These are phyloP conservation scores for Chlorella vulgaris DNA, from an alignment of 139 green algal genomes.

Conservation along the genomic window DNA sequence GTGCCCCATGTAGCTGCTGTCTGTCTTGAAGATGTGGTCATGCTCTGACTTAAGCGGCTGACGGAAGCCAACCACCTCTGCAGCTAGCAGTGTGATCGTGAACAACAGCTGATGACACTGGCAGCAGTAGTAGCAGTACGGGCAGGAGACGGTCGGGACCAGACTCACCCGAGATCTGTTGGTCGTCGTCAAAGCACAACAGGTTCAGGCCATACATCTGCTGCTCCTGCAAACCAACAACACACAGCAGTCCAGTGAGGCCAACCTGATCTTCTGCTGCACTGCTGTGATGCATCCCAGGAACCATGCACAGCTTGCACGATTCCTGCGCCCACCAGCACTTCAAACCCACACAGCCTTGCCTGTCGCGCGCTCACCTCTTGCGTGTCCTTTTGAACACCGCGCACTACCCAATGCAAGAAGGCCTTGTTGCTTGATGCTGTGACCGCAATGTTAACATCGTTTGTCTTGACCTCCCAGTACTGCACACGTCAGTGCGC, in stretches of 20 bases:
- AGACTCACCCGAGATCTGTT: not conserved
- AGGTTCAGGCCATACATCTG: not conserved
- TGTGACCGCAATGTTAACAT: slow-evolving; percentile 33
- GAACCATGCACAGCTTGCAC: too few species aligned
- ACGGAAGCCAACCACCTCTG: slow-evolving; percentile 33
- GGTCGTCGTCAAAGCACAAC: not conserved
- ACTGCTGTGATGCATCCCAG: too few species aligned
- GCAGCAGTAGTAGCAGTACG: too few species aligned
- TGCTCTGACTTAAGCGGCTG: slow-evolving; percentile 29
- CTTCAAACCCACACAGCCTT: too few species aligned
- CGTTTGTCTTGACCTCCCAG: slow-evolving; percentile 29
- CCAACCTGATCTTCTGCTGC: too few species aligned
- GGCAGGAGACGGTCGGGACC: too few species aligned
- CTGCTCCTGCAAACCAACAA: slow-evolving; percentile 11
- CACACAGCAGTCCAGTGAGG: not conserved
- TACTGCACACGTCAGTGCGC: slow-evolving; percentile 4
- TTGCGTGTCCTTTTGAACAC: slow-evolving; percentile 27
- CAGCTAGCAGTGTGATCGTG: not conserved
- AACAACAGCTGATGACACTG: too few species aligned
- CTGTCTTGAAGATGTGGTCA: slow-evolving; percentile 38
- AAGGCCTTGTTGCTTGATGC: slow-evolving; percentile 34
- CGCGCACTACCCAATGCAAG: slow-evolving; percentile 21
- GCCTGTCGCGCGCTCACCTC: not conserved
- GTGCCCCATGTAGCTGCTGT: not conserved
- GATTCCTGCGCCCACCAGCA: too few species aligned